Percentiles rank a stretch among this genome's conserved stretches.
phyloP scores from a whole-genome alignment of 2,329 filamentous ascomycete genomes.

The Ceratocystis huliohia region DNA sequence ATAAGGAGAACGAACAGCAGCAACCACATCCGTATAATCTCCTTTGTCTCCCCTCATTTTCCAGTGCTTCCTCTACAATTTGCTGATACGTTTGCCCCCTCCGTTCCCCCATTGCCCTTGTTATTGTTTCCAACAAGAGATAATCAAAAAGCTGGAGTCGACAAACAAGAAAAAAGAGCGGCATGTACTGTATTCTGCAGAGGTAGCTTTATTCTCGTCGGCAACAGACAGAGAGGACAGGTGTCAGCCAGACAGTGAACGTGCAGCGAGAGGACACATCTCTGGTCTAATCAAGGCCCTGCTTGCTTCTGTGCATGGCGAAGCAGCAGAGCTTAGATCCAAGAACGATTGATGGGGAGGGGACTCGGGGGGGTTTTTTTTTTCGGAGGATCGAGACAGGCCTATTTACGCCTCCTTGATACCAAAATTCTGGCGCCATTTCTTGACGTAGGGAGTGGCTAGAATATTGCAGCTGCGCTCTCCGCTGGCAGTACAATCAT shows the following conservation, averaged over 20 bases:
- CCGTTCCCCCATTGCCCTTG: background rate
- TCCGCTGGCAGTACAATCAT: conserved; percentile 51
- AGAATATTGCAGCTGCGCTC: conserved; percentile 58
- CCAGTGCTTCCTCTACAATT: conserved; percentile 1
- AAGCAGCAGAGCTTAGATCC: background rate
- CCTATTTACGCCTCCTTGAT: conserved; percentile 30
- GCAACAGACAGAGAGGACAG: background rate
- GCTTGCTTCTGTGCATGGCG: background rate
- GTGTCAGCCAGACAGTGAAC: background rate
- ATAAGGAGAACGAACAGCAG: background rate
- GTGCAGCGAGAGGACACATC: background rate
- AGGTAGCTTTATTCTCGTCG: background rate
- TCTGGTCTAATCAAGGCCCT: background rate
- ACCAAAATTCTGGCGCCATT: conserved; percentile 35
- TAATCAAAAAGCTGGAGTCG: background rate
- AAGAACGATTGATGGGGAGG: background rate
- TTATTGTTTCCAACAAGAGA: background rate
- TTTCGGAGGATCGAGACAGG: background rate
- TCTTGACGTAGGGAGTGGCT: conserved; percentile 41
- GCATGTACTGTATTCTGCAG: background rate
- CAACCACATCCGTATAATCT: background rate
- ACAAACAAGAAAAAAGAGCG: background rate
- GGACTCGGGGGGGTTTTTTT: background rate
- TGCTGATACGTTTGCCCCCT: background rate
- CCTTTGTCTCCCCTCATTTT: conserved; percentile 3